phyloP scores from a whole-genome alignment of 352 stramenopile genomes.

The Globisporangium radiosum region DNA sequence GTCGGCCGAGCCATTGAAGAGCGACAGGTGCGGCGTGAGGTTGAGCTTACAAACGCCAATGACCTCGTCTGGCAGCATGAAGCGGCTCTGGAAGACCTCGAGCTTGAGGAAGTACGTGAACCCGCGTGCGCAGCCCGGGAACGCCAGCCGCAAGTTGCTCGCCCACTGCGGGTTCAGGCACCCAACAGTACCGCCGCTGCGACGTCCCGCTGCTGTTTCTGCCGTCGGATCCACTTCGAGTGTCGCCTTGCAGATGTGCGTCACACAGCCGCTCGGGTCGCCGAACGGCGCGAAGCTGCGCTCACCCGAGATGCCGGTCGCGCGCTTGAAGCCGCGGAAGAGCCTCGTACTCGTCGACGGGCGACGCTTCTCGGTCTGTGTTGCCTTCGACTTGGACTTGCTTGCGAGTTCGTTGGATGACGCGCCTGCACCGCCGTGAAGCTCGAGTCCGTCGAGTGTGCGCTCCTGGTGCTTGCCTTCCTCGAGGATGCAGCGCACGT shows the following conservation, averaged over 20 bases:
- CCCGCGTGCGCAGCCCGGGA: conserved; percentile 63
- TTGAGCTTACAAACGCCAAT: conserved; percentile 84
- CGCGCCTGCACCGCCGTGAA: conserved; percentile 10
- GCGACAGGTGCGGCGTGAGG: conserved; percentile 71
- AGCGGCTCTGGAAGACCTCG: conserved; percentile 79
- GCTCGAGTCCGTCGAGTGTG: conserved; percentile 59
- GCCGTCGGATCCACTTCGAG: conserved; percentile 15
- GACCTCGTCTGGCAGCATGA: conserved; percentile 74
- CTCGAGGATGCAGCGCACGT: conserved; percentile 68
- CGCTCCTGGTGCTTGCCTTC: conserved; percentile 73
- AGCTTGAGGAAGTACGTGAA: conserved; percentile 78
- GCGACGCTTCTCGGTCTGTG: conserved; percentile 25
- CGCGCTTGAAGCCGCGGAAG: conserved; percentile 69
- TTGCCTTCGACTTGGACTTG: conserved; percentile 11
- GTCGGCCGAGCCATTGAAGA: conserved; percentile 73
- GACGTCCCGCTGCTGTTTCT: no score
- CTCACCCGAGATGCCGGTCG: conserved; percentile 64
- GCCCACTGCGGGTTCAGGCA: conserved; percentile 54
- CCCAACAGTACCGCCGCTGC: conserved; percentile 6
- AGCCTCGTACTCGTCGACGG: conserved; percentile 60
- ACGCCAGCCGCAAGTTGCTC: conserved; percentile 70
- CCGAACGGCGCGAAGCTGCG: conserved; percentile 64
- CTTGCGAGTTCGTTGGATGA: conserved; percentile 9
- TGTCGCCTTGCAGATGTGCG: conserved; percentile 48
- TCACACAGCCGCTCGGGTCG: conserved; percentile 73